Percentiles rank a stretch among this genome's conserved stretches.
Conservation (phyloP, 129 eudicot species). For the sunflower (Helianthus annuus) region HanXRQr2.0-SUNRISE NC_035439.2:146358909-146359408, state of each 20-base stretch:
- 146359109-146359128: conserved; percentile 12
- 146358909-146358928: too few relatives aligned
- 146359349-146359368: background rate
- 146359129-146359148: conserved; percentile 19
- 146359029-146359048: background rate
- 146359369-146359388: conserved; percentile 16
- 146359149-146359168: conserved; percentile 9
- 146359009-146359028: conserved; percentile 19
- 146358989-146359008: background rate
- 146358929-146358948: too few relatives aligned
- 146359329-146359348: conserved; percentile 40
- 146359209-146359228: conserved; percentile 29
- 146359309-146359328: conserved; percentile 21
- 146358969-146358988: too few relatives aligned
- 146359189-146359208: conserved; percentile 18
- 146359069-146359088: too few relatives aligned
- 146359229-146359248: conserved; percentile 22
- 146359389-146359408: conserved; percentile 32
- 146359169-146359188: conserved; percentile 23
- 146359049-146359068: too few relatives aligned
- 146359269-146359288: conserved; percentile 19
- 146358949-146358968: too few relatives aligned
- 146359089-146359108: background rate
- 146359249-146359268: conserved; percentile 16
- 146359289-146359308: background rate